Evolutionary conservation across 352 stramenopile genomes (phyloP), one percentile per base, ranked within the genome.

Genomic region (Pythium myriotylum): DNA sequence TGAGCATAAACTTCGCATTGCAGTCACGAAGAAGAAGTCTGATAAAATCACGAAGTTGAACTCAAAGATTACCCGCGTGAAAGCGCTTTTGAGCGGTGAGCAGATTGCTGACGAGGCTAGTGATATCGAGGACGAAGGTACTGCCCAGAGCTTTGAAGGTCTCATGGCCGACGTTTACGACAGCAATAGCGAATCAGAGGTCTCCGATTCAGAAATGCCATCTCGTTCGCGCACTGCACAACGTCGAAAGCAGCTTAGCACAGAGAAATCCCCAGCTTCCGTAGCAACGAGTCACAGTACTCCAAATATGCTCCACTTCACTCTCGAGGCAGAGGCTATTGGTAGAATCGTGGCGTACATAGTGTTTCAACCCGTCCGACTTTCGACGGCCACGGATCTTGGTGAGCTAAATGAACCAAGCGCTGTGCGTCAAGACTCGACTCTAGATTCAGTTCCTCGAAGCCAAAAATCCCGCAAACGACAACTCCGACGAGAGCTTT

Each of bases 31-130:
- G 70, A 96, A 96, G 62, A 96, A 96, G 53, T 62, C 74, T 2
- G 88, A 96, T 43, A 96, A 96, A 59, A 96, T 96, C 41, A 69
- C 72, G 37, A 93, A 92, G 49, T 50, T 96, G 16, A 92, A 95
- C 46, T 60, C 67, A 3, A 96, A 96, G 41, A 96, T 96, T 39
- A 80, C 61, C 19, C 74, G 88, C 22, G 79, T 93, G 4, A 91
- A 82, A 65, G 86, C 88, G 23, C 68, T 95, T 19, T 49, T 96
- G 8, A 91, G 73, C 32, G 87, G 87, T 29, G 87, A 96, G 53
- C 73, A 91, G 57, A 54, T 89, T 14, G 71, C 74, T 33, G 82
- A 76, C 60, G 83, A 90, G 24, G 19, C 56, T 4, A 73, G 54
- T 47, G 72, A 81, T 33, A 76, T 66, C 29, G 79, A 91, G 19